Percentiles rank a stretch among this genome's conserved stretches.
Conservation (phyloP, 2,329 filamentous ascomycete species). For the Stachybotrys echinatus region DNA sequence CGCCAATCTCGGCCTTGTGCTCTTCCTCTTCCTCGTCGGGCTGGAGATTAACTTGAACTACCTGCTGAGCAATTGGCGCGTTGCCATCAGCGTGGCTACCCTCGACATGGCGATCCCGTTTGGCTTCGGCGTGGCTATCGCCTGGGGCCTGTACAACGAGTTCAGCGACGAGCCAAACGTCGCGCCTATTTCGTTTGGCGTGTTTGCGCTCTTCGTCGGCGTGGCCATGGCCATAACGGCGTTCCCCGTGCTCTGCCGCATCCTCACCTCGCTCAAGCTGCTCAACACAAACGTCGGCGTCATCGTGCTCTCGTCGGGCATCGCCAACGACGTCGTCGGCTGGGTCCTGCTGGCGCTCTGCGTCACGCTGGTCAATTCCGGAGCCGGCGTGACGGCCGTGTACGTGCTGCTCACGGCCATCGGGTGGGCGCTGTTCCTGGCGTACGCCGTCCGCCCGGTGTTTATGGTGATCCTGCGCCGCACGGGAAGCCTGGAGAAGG, state of each 20-base stretch:
- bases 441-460: slow-evolving; percentile 64
- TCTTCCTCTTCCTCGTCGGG: slow-evolving; percentile 85
- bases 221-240: slow-evolving; percentile 90
- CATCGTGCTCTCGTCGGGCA: slow-evolving; percentile 83
- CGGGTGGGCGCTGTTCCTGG: slow-evolving; percentile 71
- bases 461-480: slow-evolving; percentile 71
- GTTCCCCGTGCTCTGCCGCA: slow-evolving; percentile 88
- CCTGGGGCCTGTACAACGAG: slow-evolving; percentile 73
- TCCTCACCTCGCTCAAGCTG: slow-evolving; percentile 84
- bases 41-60: slow-evolving; percentile 80
- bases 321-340: slow-evolving; percentile 71
- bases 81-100: slow-evolving; percentile 71
- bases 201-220: slow-evolving; percentile 72
- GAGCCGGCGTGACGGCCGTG: slow-evolving; percentile 73
- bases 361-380: slow-evolving; percentile 86
- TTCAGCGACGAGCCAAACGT: slow-evolving; percentile 47
- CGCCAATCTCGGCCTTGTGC: slow-evolving; percentile 75
- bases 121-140: slow-evolving; percentile 72
- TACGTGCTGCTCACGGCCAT: slow-evolving; percentile 74
- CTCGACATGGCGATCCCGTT: slow-evolving; percentile 81
- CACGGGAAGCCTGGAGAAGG: slow-evolving; percentile 76
- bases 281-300: slow-evolving; percentile 79
- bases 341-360: slow-evolving; percentile 93
- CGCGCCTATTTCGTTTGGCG: slow-evolving; percentile 40
- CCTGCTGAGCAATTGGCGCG: slow-evolving; percentile 72